Percentiles rank a stretch among this genome's conserved stretches.
Evolutionary conservation across 352 stramenopile species (phyloP).

Genomic region (Blastocystis sp.): DNA sequence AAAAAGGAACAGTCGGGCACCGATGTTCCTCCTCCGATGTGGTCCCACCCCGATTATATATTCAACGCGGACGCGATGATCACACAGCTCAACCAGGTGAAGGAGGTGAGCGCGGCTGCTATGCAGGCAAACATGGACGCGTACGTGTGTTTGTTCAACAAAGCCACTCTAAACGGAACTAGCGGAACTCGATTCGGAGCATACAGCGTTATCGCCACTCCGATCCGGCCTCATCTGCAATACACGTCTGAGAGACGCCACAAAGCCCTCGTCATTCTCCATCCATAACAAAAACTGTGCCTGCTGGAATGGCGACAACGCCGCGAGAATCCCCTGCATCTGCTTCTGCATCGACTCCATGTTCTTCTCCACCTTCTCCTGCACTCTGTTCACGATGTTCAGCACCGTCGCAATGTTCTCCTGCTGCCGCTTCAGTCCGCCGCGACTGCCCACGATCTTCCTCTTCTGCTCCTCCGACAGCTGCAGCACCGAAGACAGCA

Average conservation of each 20-base stretch:
- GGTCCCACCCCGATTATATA: constrained; percentile 58
- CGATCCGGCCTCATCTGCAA: constrained; percentile 37
- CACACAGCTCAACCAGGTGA: constrained; percentile 53
- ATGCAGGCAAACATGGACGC: constrained; percentile 10
- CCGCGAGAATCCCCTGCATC: constrained; percentile 70
- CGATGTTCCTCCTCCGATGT: constrained; percentile 51
- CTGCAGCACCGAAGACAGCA: constrained; percentile 71
- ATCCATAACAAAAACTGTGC: constrained; percentile 73
- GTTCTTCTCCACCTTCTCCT: constrained; percentile 53
- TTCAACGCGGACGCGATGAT: constrained; percentile 66
- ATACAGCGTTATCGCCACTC: neutral
- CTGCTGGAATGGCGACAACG: constrained; percentile 69
- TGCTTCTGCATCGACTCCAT: constrained; percentile 69
- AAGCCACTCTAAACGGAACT: neutral
- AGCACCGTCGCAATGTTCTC: constrained; percentile 71
- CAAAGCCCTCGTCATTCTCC: constrained; percentile 28
- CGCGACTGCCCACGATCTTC: constrained; percentile 70
- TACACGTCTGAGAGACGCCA: constrained; percentile 4
- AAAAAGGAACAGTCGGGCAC: constrained; percentile 60
- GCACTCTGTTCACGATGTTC: constrained; percentile 70
- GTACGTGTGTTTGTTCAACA: constrained; percentile 20
- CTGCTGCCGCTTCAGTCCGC: constrained; percentile 54
- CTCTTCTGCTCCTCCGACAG: constrained; percentile 71
- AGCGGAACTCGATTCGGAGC: constrained; percentile 11
- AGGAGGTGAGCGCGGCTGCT: constrained; percentile 35